A percentile compares a stretch with the other conserved stretches of the same genome.
Evolutionary conservation across 768 basidiomycete species (phyloP).

Genomic region (Botryobasidium botryosum): DNA sequence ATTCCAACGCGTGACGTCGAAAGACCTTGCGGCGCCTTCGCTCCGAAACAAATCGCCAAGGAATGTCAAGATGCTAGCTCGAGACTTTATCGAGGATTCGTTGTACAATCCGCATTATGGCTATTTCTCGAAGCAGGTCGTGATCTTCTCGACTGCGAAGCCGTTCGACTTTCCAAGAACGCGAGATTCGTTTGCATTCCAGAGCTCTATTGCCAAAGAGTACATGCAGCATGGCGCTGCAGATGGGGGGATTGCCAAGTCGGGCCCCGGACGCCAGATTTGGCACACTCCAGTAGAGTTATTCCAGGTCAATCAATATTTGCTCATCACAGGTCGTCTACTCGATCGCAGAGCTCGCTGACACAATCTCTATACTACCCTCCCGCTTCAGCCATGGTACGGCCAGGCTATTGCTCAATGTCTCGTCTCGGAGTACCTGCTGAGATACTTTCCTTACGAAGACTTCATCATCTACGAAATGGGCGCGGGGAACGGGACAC

Average conservation of each 20-base stretch:
- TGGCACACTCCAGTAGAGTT: constrained; percentile 99
- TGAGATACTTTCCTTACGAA: constrained; percentile 91
- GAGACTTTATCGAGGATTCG: constrained; percentile 94
- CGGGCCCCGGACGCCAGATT: constrained; percentile 67
- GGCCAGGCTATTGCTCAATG: constrained; percentile 81
- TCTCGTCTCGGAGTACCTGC: constrained; percentile 78
- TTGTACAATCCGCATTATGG: constrained; percentile 96
- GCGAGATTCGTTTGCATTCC: constrained; percentile 56
- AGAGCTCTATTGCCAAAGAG: constrained; percentile 57
- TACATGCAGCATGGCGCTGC: constrained; percentile 58
- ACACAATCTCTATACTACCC: no score
- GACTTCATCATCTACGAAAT: constrained; percentile 95
- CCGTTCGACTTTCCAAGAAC: constrained; percentile 52
- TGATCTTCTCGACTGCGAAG: constrained; percentile 61
- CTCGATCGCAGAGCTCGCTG: no score
- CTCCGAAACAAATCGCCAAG: constrained; percentile 49
- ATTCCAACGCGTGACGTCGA: constrained; percentile 51
- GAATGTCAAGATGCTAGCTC: constrained; percentile 79
- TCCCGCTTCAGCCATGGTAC: constrained; percentile 63
- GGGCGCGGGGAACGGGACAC: constrained; percentile 92
- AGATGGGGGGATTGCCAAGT: constrained; percentile 12
- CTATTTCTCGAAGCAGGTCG: constrained; percentile 87
- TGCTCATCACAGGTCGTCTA: no score
- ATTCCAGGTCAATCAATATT: constrained; percentile 56
- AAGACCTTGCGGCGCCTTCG: constrained; percentile 39